Base-by-base conservation (phyloP, 306 rosid genomes). In the Dalbergia cochinchinensis region DNA sequence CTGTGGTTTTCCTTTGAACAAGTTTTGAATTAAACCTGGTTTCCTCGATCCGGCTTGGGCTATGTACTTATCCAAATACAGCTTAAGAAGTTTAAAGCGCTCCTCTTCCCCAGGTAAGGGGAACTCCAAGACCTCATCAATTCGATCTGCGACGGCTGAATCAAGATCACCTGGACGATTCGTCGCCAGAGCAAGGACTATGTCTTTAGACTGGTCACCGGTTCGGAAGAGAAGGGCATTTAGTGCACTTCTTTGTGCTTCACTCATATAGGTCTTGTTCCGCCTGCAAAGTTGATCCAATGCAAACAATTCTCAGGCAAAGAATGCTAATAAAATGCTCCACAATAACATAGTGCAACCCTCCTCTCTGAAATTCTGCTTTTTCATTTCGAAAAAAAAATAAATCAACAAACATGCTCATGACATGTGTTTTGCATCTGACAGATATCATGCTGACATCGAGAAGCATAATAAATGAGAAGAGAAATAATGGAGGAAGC, bases 191-290 rank as follows among this genome's bases (percentile, higher is more conserved):
- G 97, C 99, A 82, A 95, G 99, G 51, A 93, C 99, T 65, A 96
- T 93, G 86, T 96, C 99, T 78, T 96, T 96, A 45, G 99, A 96
- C 79, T 93, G 99, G 83, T 96, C 99, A 79, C 98, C 99, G 0
- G 98, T 93, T 41, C 98, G 98, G 85, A 91, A 96, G 62, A 96
- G 98, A 66, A 96, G 97, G 12, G 99, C 99, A 71, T 96, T 96
- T 31, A 96, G 91, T 19, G 98, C 98, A 85, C 99, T 96, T 89
- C 99, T 91, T 87, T 96, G 99, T 31, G 99, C 99, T 88, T 96
- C 98, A 88, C 98, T 91, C 99, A 93, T 96, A 41, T 93, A 96
- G 80, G 96, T 93, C 90, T 96, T 93, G 87, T 96, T 96, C 70
- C 97, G 86, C 91, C 99, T 96, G 85, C 75, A 87, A 89, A 60